A percentile compares a stretch with the other conserved stretches of the same genome.
Conservation (phyloP, 2,329 filamentous ascomycete species). For the Apiospora pterosperma region DNA sequence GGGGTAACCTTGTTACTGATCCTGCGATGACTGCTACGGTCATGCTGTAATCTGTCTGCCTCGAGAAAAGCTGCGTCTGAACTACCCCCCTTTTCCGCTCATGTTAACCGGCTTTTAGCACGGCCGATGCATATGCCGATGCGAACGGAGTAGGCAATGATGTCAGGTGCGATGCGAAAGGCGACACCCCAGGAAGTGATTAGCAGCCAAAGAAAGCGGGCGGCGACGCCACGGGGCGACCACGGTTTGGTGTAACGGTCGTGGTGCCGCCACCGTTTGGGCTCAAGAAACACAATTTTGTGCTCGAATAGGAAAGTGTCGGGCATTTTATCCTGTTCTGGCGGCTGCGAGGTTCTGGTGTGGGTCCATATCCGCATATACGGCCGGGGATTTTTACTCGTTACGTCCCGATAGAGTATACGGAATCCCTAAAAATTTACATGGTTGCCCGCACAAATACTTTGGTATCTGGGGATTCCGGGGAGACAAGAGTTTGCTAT, state of each 20-base stretch:
- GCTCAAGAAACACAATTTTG: not conserved
- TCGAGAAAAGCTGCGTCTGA: no score
- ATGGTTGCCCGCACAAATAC: not conserved
- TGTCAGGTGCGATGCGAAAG: not conserved
- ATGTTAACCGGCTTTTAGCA: not conserved
- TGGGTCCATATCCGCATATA: slow-evolving; percentile 8
- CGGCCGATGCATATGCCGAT: not conserved
- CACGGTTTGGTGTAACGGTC: not conserved
- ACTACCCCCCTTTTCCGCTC: no score
- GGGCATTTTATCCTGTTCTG: slow-evolving; percentile 9
- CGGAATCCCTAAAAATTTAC: not conserved
- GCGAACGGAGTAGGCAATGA: not conserved
- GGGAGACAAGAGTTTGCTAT: not conserved
- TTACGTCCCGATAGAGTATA: slow-evolving; percentile 5
- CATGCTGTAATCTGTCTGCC: no score
- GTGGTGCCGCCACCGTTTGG: not conserved
- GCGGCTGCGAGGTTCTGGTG: not conserved
- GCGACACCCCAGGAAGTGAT: not conserved
- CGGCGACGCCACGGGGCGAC: not conserved
- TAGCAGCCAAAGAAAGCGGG: not conserved
- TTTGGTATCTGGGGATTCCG: not conserved
- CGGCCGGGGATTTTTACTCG: slow-evolving; percentile 27
- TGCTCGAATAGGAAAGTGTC: not conserved
- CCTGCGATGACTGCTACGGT: no score
- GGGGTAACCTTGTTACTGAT: no score